Conservation (phyloP, 1,284 basidiomycete genomes). For the Polyporus tsugae region DNA sequence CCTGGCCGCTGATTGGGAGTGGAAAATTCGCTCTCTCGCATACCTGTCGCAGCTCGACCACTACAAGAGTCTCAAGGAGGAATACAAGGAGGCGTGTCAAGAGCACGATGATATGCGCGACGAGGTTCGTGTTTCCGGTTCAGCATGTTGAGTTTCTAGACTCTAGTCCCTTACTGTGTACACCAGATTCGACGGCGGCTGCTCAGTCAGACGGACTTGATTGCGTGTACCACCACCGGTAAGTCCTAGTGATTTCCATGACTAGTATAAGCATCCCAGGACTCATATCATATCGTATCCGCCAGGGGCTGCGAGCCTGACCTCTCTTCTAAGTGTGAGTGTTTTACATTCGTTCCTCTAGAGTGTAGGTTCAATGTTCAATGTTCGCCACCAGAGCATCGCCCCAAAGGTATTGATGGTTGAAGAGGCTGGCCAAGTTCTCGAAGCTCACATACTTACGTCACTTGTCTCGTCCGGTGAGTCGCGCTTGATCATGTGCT, state of each 20-base stretch:
- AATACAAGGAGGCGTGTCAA: conserved; percentile 42
- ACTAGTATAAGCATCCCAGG: neutral
- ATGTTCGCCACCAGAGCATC: conserved; percentile 40
- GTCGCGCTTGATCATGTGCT: neutral
- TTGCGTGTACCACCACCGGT: conserved; percentile 79
- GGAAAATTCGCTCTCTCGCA: conserved; percentile 35
- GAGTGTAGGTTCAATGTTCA: neutral
- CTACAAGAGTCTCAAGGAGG: conserved; percentile 44
- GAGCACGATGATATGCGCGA: conserved; percentile 47
- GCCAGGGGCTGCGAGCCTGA: conserved; percentile 71
- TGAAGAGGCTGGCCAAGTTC: conserved; percentile 77
- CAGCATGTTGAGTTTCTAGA: conserved; percentile 18
- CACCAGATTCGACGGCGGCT: conserved; percentile 40
- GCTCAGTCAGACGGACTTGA: conserved; percentile 59
- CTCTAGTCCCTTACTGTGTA: no score
- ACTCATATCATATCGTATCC: neutral
- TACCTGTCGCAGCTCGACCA: conserved; percentile 47
- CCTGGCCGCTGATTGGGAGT: conserved; percentile 37
- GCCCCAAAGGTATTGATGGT: conserved; percentile 44
- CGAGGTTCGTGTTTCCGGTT: conserved; percentile 38
- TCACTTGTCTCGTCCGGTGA: conserved; percentile 56
- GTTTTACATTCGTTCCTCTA: neutral
- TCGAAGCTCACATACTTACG: conserved; percentile 77
- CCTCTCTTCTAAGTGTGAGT: conserved; percentile 60
- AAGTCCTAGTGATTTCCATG: conserved; percentile 4